These are phyloP conservation scores for Nadsonia fulvescens DNA, from an alignment of 805 yeast species.

Conservation along the genomic window DNA sequence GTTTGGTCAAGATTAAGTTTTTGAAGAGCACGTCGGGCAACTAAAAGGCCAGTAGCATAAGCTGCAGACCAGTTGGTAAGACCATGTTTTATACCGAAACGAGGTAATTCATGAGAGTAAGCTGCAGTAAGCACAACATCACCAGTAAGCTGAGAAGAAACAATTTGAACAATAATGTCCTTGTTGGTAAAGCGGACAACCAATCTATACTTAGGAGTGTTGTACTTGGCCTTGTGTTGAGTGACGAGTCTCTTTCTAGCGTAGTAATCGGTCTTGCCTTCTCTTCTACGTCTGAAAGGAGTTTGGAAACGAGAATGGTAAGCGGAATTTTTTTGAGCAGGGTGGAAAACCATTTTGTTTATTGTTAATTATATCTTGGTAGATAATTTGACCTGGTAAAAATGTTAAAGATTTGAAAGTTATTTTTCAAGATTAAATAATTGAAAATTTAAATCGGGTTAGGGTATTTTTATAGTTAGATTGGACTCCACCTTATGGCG, in stretches of 20 bases:
- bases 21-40: slow-evolving; percentile 97
- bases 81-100: slow-evolving; percentile 95
- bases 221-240: slow-evolving; percentile 99
- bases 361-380: no score
- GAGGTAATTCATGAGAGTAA: slow-evolving; percentile 96
- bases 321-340: slow-evolving; percentile 65
- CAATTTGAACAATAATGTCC: slow-evolving; percentile 95
- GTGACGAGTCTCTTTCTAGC: slow-evolving; percentile 99
- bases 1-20: slow-evolving; percentile 97
- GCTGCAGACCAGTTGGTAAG: slow-evolving; percentile 99
- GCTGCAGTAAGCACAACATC: slow-evolving; percentile 94
- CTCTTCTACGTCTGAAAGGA: slow-evolving; percentile 99
- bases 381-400: no score
- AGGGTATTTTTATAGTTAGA: no score
- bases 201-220: slow-evolving; percentile 97
- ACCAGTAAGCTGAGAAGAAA: slow-evolving; percentile 94
- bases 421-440: no score
- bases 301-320: slow-evolving; percentile 99
- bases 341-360: slow-evolving; percentile 64
- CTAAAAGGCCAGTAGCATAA: slow-evolving; percentile 93
- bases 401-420: no score
- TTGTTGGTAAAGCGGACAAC: slow-evolving; percentile 99
- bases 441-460: no score
- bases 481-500: no score
- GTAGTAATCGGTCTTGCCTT: slow-evolving; percentile 99